These are phyloP conservation scores for Phytophthora meadii DNA, from an alignment of 352 stramenopile genomes.

Conservation along the genomic window DNA sequence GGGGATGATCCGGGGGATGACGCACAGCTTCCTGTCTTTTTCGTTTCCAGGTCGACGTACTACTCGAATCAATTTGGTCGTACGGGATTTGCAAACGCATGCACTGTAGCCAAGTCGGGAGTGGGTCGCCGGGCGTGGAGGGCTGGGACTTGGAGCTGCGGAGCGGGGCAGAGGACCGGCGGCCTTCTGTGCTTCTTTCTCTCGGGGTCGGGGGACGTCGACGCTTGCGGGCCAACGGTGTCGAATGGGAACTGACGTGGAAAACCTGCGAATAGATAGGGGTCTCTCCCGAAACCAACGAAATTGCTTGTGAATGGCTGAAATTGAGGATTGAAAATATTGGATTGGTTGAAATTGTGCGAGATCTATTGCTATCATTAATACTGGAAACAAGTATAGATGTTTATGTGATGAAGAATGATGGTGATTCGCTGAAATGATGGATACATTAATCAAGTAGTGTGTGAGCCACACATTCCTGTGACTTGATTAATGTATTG, in stretches of 20 bases:
- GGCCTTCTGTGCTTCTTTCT: neutral
- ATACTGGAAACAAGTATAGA: conserved; percentile 3
- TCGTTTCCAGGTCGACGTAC: conserved; percentile 78
- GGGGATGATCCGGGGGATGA: conserved; percentile 47
- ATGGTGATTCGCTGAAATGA: conserved; percentile 16
- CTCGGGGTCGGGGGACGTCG: conserved; percentile 7
- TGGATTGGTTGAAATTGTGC: conserved; percentile 4
- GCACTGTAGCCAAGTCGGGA: conserved; percentile 65
- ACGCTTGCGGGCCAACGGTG: conserved; percentile 47
- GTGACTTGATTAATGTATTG: neutral
- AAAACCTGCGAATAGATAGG: neutral
- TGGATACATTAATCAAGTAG: too few relatives aligned
- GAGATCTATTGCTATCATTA: neutral
- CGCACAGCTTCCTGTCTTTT: conserved; percentile 64
- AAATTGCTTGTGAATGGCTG: conserved; percentile 12
- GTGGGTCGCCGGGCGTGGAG: conserved; percentile 21
- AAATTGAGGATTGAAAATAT: conserved; percentile 15
- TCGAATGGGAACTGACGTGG: conserved; percentile 36
- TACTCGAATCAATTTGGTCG: conserved; percentile 78
- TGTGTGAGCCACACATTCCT: neutral
- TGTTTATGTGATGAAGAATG: neutral
- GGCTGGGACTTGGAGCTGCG: conserved; percentile 17
- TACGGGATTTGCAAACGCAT: conserved; percentile 89
- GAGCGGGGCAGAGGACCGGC: conserved; percentile 9
- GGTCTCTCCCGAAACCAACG: conserved; percentile 15